Base-by-base conservation (phyloP, 306 rosid genomes). In the Macrotyloma uniflorum region DNA sequence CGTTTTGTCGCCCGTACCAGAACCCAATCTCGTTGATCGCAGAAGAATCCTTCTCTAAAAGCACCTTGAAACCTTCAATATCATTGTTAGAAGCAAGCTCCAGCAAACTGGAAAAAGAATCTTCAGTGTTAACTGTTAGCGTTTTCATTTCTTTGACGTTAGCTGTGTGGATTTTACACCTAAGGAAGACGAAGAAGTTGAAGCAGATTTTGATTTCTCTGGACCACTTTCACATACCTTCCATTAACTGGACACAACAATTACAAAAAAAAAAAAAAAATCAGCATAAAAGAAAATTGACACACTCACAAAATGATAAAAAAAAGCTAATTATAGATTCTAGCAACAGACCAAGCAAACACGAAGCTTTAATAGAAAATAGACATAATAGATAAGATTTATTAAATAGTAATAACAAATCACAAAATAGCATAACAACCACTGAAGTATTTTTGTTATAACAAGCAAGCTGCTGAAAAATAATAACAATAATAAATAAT, bases 41-140 rank as follows among this genome's bases (percentile, higher is more conserved):
- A 20, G 85, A 77, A 73, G 78, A 64, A 63, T 87, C 87, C 80
- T 57, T 85, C 12, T 86, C 89, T 43, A 89, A 72, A 55, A 79
- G 40, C 5, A 16, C 51, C 84, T 87, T 87, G 68, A 88, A 88
- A 8, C 90, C 91, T 78, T 88, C 88, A 30, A 68, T 66, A 77
- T 93, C 95, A 71, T 89, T 91, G 89, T 91, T 86, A 66, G 98
- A 87, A 66, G 97, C 97, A 83, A 87, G 83, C 57, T 91, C 98
- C 54, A 93, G 84, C 70, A 90, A 82, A 59, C 83, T 87, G 59
- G 88, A 75, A 78, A 87, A 85, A 87, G 91, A 87, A 87, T 87
- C 91, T 43, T 87, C 93, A 3, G 87, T 83, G 70, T 80, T 74
- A 66, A 84, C 83, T 1, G 91, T 67, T 70, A 83, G 75, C 12